These are phyloP conservation scores for Gyromitra esculenta DNA, from an alignment of 2,329 filamentous ascomycete genomes.

Conservation along the genomic window DNA sequence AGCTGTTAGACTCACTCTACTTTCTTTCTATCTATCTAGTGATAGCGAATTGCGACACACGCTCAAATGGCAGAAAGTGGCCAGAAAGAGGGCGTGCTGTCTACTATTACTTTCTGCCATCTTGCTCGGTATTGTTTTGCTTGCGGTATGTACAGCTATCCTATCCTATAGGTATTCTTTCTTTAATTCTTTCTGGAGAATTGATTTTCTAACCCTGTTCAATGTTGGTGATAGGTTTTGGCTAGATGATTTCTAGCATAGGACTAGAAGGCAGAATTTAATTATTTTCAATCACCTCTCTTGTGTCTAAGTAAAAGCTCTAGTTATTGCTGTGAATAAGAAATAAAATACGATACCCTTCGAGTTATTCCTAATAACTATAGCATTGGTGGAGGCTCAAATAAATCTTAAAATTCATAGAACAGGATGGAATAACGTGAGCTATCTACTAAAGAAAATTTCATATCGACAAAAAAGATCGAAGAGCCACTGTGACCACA, in stretches of 20 bases:
- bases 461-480: no score
- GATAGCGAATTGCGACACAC: neutral
- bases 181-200: neutral
- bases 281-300: neutral
- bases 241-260: neutral
- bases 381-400: neutral
- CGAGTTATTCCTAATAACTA: neutral
- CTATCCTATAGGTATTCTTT: neutral
- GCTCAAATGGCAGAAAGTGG: neutral
- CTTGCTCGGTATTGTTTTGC: slow-evolving; percentile 3
- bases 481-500: no score
- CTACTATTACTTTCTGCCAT: slow-evolving; percentile 8
- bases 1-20: neutral
- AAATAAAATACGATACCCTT: neutral
- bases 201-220: neutral
- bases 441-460: no score
- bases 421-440: no score
- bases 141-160: slow-evolving; percentile 1
- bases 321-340: neutral
- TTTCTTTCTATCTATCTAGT: neutral
- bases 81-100: slow-evolving; percentile 21
- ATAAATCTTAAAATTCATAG: neutral
- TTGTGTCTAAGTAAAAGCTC: neutral
- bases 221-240: neutral
- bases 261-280: neutral